A percentile compares a stretch with the other conserved stretches of the same genome.
phyloP scores from a whole-genome alignment of 208 protist genomes.

The Acanthamoeba royreba region DNA sequence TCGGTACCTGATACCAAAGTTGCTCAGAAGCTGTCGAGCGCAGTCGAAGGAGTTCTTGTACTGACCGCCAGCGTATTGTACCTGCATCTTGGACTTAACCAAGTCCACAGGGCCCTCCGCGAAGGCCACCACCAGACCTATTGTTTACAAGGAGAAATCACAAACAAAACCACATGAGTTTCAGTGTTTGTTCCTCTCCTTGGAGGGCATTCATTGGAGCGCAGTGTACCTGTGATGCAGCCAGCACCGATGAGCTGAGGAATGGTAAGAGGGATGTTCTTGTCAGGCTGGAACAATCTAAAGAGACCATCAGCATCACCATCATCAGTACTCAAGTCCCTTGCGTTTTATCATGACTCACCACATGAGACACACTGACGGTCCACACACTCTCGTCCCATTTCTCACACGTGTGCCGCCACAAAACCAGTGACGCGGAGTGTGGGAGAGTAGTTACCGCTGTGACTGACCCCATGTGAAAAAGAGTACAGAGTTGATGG shows the following conservation, averaged over 20 bases:
- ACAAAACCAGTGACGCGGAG: not conserved
- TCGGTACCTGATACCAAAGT: not conserved
- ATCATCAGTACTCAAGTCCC: no score
- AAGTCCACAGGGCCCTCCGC: constrained; percentile 33
- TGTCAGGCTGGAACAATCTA: constrained; percentile 15
- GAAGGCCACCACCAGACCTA: not conserved
- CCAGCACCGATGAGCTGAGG: not conserved
- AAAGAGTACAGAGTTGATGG: constrained; percentile 72
- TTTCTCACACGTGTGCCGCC: not conserved
- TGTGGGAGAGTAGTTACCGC: not conserved
- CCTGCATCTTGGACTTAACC: constrained; percentile 49
- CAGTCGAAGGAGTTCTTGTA: constrained; percentile 48
- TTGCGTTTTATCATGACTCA: no score
- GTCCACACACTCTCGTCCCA: no score
- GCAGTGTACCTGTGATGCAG: constrained; percentile 1
- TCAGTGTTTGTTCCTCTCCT: no score
- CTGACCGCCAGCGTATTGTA: not conserved
- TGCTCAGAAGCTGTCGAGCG: not conserved
- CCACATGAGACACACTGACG: no score
- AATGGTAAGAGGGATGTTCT: constrained; percentile 7
- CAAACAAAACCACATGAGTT: not conserved
- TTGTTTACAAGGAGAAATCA: not conserved
- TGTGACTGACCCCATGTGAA: constrained; percentile 51
- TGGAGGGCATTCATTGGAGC: not conserved
- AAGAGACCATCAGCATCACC: not conserved